Percentiles rank a stretch among this genome's conserved stretches.
These are phyloP conservation scores for Castanospermum australe DNA, from an alignment of 306 rosid species.

Conservation along the genomic window DNA sequence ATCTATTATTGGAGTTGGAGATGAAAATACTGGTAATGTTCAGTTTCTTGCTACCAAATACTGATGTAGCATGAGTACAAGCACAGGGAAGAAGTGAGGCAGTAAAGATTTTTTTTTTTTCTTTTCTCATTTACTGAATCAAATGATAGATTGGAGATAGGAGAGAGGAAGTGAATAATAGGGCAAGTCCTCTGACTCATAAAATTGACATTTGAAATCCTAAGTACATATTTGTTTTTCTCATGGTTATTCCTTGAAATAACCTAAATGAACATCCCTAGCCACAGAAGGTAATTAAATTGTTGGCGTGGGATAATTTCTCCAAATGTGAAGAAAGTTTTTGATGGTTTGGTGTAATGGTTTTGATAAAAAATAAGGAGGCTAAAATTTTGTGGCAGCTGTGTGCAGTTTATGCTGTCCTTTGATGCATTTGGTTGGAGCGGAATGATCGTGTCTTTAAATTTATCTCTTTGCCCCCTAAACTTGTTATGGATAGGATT, in stretches of 20 bases:
- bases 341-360: neutral
- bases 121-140: slow-evolving; percentile 1
- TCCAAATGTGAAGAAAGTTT: neutral
- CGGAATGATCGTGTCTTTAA: neutral
- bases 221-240: neutral
- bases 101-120: neutral
- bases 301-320: neutral
- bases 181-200: neutral
- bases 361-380: neutral
- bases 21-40: neutral
- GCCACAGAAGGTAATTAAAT: slow-evolving; percentile 1
- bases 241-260: neutral
- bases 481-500: neutral
- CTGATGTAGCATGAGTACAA: neutral
- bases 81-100: neutral
- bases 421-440: neutral
- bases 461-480: neutral
- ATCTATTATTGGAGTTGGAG: neutral
- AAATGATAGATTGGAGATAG: slow-evolving; percentile 12
- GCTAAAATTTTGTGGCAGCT: neutral
- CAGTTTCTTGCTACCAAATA: neutral
- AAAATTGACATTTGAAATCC: neutral
- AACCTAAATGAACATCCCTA: neutral
- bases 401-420: neutral
- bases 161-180: neutral